Base-by-base conservation (phyloP, 192 early-diverging fungal species). In the Coemansia sp. region DNA sequence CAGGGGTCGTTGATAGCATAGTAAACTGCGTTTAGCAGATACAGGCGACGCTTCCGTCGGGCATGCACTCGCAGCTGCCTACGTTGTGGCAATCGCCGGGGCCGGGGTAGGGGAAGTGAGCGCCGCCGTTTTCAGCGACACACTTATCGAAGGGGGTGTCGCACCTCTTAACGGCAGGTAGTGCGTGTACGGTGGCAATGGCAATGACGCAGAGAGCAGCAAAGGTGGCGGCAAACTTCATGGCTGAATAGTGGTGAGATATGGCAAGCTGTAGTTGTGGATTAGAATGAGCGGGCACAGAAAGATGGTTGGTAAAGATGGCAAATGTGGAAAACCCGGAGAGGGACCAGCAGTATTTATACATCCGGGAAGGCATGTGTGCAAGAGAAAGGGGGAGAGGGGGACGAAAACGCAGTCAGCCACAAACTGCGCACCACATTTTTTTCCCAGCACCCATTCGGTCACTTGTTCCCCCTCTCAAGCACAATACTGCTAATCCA, bases 31-130 rank as follows among this genome's bases (percentile, higher is more conserved):
- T 55, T 64, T 60, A 82, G 71, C 79, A 82, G 16, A 82, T 48
- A 42, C 79, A 82, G 10, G 58, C 75, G 42, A 82, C 52, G 13
- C 35, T 59, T 0, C 79, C 79, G 16, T 77, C 64, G 5, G 35
- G 34, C 56, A 67, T 18, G 63, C 79, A 82, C 39, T 64, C 37
- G 68, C 79, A 82, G 10, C 36, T 45, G 1, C 79, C 79, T 10
- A 77, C 3, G 5, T 35, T 39, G 33, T 74, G 67, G 68, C 79
- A 82, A 11, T 82, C 75, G 56, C 75, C 75, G 0, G 70, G 58
- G 4, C 75, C 75, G 0, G 69, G 70, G n/a, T 77, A 76, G 12
- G 75, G 75, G 62, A 74, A 82, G 14, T 36, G 34, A 21, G 33
- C 41, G n/a, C 79, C 75, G 16, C 71, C 79, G 31, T 82, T 61